These are phyloP conservation scores for Bacterosira constricta DNA, from an alignment of 108 stramenopile genomes.

Conservation along the genomic window DNA sequence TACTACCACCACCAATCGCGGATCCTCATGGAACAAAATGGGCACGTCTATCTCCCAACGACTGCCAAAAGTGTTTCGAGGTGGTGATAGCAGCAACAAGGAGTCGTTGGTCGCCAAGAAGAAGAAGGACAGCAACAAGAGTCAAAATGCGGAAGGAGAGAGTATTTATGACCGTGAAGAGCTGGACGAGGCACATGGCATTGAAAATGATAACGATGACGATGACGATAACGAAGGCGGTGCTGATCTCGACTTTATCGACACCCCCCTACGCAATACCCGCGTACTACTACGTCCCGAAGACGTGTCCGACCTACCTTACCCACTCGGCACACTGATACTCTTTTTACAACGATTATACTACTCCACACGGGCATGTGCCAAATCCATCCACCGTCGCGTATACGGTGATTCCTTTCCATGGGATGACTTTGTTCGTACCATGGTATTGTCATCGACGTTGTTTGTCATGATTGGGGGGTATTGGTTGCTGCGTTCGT, in stretches of 20 bases:
- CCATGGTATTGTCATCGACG: conserved; percentile 88
- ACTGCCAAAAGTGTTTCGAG: conserved; percentile 21
- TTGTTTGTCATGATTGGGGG: conserved; percentile 98
- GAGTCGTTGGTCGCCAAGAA: conserved; percentile 15
- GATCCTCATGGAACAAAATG: conserved; percentile 47
- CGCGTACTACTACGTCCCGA: conserved; percentile 22
- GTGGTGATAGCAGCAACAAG: conserved; percentile 9
- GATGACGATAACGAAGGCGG: conserved; percentile 44
- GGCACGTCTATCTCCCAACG: conserved; percentile 32
- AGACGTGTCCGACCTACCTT: conserved; percentile 56
- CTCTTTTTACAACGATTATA: conserved; percentile 38
- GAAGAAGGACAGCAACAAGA: conserved; percentile 7
- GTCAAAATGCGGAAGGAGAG: not conserved
- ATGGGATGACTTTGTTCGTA: conserved; percentile 84
- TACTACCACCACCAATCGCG: conserved; percentile 36
- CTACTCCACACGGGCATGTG: conserved; percentile 42
- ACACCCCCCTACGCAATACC: conserved; percentile 50
- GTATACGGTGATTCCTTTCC: conserved; percentile 92
- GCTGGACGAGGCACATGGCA: conserved; percentile 32
- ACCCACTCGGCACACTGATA: conserved; percentile 38
- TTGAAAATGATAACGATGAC: conserved; percentile 20
- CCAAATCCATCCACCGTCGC: conserved; percentile 57
- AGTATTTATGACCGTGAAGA: conserved; percentile 46
- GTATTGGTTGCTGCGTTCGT: conserved; percentile 94
- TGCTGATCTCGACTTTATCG: conserved; percentile 66